Percentiles rank a stretch among this genome's conserved stretches.
phyloP scores from a whole-genome alignment of 208 protist genomes.

The Phytomonas francai region DNA sequence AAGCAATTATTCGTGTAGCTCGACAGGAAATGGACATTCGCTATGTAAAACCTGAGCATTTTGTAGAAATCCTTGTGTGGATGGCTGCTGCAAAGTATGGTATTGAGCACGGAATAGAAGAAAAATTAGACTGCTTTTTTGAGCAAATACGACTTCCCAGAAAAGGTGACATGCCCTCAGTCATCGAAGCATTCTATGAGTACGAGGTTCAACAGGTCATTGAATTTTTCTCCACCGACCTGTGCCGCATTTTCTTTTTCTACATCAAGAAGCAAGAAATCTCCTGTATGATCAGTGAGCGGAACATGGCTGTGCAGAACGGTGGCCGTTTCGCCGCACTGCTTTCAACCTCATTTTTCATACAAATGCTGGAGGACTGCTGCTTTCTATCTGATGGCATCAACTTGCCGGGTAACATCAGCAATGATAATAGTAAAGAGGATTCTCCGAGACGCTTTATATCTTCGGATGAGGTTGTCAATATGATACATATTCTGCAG shows the following conservation, averaged over 20 bases:
- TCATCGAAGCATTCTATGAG: conserved; percentile 25
- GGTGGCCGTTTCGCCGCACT: conserved; percentile 59
- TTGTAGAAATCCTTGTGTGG: conserved; percentile 68
- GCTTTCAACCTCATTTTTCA: conserved; percentile 35
- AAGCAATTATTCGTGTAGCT: conserved; percentile 34
- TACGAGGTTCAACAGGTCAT: conserved; percentile 49
- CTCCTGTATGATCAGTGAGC: conserved; percentile 26
- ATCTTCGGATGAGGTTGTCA: conserved; percentile 23
- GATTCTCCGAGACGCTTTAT: conserved; percentile 32
- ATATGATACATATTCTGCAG: conserved; percentile 20
- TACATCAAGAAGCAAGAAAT: conserved; percentile 66
- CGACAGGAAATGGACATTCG: conserved; percentile 80
- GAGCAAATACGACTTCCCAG: conserved; percentile 24
- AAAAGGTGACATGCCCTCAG: conserved; percentile 10
- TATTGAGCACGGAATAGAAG: conserved; percentile 27
- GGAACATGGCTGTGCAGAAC: conserved; percentile 33
- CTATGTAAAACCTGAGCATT: conserved; percentile 45
- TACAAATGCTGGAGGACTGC: conserved; percentile 66
- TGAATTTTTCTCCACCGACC: conserved; percentile 56
- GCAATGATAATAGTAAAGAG: conserved; percentile 1
- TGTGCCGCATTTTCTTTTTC: conserved; percentile 74
- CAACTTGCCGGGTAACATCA: conserved; percentile 1
- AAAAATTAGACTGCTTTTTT: conserved; percentile 39
- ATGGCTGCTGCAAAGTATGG: conserved; percentile 32
- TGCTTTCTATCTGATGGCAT: conserved; percentile 30